Conservation (phyloP, 495 filamentous ascomycete species). For the Talaromyces trachyspermus region DNA sequence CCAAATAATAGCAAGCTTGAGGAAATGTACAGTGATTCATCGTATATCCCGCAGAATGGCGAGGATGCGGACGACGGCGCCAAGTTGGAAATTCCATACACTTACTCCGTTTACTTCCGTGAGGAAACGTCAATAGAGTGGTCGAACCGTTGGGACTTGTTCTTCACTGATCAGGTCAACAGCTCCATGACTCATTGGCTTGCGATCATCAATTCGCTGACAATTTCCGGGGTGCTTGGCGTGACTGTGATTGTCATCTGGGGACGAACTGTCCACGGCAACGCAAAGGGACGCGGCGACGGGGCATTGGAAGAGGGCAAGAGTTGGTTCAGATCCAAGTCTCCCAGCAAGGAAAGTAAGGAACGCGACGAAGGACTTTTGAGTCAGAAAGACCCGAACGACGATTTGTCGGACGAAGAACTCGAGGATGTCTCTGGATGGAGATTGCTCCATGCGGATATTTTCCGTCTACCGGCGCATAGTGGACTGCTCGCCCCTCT, state of each 20-base stretch:
- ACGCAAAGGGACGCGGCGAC: constrained; percentile 68
- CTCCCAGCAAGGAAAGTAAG: constrained; percentile 47
- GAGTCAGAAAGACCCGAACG: constrained; percentile 58
- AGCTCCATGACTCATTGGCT: constrained; percentile 85
- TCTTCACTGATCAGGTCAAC: constrained; percentile 87
- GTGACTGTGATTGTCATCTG: constrained; percentile 82
- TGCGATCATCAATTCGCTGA: constrained; percentile 84
- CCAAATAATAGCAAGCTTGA: constrained; percentile 52
- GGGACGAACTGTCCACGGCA: constrained; percentile 70
- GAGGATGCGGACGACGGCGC: constrained; percentile 59
- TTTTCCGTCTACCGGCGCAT: constrained; percentile 74
- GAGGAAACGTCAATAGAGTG: constrained; percentile 80
- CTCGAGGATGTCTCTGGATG: constrained; percentile 85
- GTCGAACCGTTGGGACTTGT: constrained; percentile 84
- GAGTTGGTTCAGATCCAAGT: constrained; percentile 40
- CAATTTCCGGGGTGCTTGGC: constrained; percentile 76
- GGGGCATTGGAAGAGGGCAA: constrained; percentile 62
- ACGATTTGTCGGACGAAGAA: constrained; percentile 68
- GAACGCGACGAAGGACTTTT: constrained; percentile 48
- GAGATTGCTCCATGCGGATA: constrained; percentile 91
- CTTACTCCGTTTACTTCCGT: constrained; percentile 88
- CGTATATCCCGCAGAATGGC: constrained; percentile 48
- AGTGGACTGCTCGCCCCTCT: constrained; percentile 77
- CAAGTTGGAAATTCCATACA: constrained; percentile 74
- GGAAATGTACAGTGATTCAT: constrained; percentile 50